A percentile compares a stretch with the other conserved stretches of the same genome.
Conservation (phyloP, 129 eudicot genomes). For the Lonicera japonica region DNA sequence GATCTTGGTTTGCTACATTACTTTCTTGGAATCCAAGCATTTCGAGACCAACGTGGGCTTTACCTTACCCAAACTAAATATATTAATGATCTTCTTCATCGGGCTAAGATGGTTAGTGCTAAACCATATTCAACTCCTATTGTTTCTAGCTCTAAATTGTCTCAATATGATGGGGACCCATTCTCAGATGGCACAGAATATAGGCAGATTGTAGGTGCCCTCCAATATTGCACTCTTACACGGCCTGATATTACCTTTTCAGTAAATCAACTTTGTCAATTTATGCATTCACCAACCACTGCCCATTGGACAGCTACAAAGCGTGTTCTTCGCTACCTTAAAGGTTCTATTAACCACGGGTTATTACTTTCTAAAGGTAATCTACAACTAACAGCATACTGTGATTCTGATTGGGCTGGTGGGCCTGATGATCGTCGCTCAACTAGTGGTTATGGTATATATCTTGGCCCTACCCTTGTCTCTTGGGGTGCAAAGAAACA, state of each 20-base stretch:
- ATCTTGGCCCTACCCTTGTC: not conserved
- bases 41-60: not conserved
- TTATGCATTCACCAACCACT: not conserved
- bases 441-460: not conserved
- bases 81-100: not conserved
- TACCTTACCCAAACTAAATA: too few species aligned
- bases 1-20: not conserved
- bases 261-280: not conserved
- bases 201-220: not conserved
- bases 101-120: not conserved
- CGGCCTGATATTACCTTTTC: not conserved
- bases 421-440: too few species aligned
- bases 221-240: not conserved
- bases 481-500: slow-evolving; percentile 11
- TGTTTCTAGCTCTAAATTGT: not conserved
- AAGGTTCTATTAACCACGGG: not conserved
- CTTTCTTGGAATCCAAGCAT: not conserved
- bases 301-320: not conserved
- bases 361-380: not conserved
- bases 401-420: slow-evolving; percentile 1
- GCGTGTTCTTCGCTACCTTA: not conserved
- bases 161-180: not conserved
- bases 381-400: not conserved
- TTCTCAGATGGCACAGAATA: not conserved
- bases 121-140: not conserved